Evolutionary conservation across 345 rosid genomes (phyloP).

Genomic region (Populus tremula): DNA sequence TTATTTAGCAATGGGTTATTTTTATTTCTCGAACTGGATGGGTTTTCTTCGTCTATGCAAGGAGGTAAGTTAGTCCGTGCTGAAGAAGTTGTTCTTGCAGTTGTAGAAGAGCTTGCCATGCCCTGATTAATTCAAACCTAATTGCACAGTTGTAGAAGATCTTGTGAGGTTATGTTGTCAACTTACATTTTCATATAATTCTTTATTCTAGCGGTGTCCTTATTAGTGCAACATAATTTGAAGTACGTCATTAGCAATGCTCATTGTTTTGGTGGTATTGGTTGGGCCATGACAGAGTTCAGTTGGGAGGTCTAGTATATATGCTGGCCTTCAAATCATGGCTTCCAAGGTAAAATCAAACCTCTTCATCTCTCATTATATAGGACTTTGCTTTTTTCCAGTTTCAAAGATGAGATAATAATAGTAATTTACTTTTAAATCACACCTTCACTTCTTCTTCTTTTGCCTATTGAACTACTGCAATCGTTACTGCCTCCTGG

Average conservation of each 20-base stretch:
- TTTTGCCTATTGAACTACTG: conserved; percentile 67
- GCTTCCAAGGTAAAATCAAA: conserved; percentile 19
- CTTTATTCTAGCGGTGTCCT: too few species aligned
- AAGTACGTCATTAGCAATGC: conserved; percentile 19
- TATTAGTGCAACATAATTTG: background rate
- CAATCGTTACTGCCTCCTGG: conserved; percentile 89
- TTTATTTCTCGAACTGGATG: too few species aligned
- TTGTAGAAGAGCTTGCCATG: conserved; percentile 66
- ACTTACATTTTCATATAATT: too few species aligned
- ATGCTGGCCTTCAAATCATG: conserved; percentile 32
- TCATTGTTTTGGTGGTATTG: conserved; percentile 21
- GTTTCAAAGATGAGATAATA: too few species aligned
- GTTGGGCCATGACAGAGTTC: conserved; percentile 34
- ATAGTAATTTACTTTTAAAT: too few species aligned
- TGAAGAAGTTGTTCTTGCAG: conserved; percentile 67
- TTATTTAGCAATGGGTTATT: too few species aligned
- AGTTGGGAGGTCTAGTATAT: conserved; percentile 36
- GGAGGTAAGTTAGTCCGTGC: too few species aligned
- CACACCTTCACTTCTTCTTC: conserved; percentile 26
- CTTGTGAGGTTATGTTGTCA: too few species aligned
- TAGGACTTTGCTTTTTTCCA: too few species aligned
- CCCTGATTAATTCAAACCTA: conserved; percentile 38
- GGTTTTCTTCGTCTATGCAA: too few species aligned
- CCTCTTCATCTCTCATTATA: background rate
- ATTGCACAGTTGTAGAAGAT: too few species aligned